A percentile compares a stretch with the other conserved stretches of the same genome.
Evolutionary conservation across 75 land plant species (phyloP).

Genomic region (Adiantum capillusveneris): DNA sequence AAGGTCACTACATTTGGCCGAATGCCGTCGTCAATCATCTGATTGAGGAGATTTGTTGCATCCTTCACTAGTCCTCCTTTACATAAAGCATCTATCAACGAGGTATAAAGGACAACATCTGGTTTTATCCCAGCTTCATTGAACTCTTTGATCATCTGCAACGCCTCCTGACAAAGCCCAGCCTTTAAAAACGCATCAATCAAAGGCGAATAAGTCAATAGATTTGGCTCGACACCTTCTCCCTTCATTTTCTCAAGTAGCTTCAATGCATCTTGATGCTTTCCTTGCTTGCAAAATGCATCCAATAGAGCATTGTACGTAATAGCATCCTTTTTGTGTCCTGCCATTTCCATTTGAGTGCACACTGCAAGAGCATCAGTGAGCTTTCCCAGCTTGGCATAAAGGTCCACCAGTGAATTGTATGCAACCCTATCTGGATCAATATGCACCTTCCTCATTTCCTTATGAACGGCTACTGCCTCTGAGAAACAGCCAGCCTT

Average conservation of each 20-base stretch:
- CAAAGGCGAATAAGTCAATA: slow-evolving; percentile 81
- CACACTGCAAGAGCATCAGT: slow-evolving; percentile 70
- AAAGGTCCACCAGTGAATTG: slow-evolving; percentile 72
- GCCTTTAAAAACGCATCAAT: slow-evolving; percentile 82
- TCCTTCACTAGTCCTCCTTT: slow-evolving; percentile 79
- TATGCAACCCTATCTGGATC: slow-evolving; percentile 77
- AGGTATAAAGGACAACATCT: slow-evolving; percentile 92
- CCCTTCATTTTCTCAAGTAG: slow-evolving; percentile 69
- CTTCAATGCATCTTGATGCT: slow-evolving; percentile 45
- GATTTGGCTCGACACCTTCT: slow-evolving; percentile 46
- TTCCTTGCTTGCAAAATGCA: slow-evolving; percentile 94
- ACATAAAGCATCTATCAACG: slow-evolving; percentile 70
- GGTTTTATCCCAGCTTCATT: slow-evolving; percentile 68
- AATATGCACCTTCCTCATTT: slow-evolving; percentile 69
- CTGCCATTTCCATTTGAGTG: slow-evolving; percentile 75
- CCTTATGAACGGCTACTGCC: slow-evolving; percentile 52
- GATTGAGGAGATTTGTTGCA: slow-evolving; percentile 63
- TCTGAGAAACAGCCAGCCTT: slow-evolving; percentile 65
- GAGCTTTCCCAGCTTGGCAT: slow-evolving; percentile 81
- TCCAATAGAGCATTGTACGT: slow-evolving; percentile 89
- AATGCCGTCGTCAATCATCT: slow-evolving; percentile 82
- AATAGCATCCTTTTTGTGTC: slow-evolving; percentile 75
- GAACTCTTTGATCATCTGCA: slow-evolving; percentile 61
- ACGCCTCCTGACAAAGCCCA: slow-evolving; percentile 66
- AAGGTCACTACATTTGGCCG: slow-evolving; percentile 92